These are phyloP conservation scores for Rhizophora apiculata DNA, from an alignment of 345 rosid genomes.

Conservation along the genomic window DNA sequence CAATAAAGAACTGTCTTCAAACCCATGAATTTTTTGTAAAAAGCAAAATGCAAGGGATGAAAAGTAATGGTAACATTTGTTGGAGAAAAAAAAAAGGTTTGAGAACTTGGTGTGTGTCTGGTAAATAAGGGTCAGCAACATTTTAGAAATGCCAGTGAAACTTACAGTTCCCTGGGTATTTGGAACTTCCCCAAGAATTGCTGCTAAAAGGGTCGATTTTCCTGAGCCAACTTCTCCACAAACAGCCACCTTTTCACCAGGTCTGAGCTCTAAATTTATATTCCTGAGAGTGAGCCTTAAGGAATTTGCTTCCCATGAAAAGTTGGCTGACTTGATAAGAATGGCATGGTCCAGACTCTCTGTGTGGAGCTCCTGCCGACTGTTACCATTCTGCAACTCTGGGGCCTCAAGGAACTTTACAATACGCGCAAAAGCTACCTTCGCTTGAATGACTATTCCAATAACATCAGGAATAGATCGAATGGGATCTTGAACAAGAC, in stretches of 20 bases:
- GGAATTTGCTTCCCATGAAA: slow-evolving; percentile 76
- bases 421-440: slow-evolving; percentile 77
- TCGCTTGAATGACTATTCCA: slow-evolving; percentile 83
- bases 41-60: neutral
- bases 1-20: neutral
- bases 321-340: slow-evolving; percentile 52
- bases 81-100: neutral
- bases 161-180: slow-evolving; percentile 64
- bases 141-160: neutral
- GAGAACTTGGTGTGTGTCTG: neutral
- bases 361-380: slow-evolving; percentile 31
- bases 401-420: slow-evolving; percentile 81
- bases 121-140: neutral
- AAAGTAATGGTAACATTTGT: neutral
- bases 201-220: slow-evolving; percentile 85
- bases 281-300: slow-evolving; percentile 56
- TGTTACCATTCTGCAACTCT: slow-evolving; percentile 60
- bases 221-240: slow-evolving; percentile 99
- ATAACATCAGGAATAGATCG: slow-evolving; percentile 80
- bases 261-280: slow-evolving; percentile 50
- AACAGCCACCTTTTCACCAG: slow-evolving; percentile 74
- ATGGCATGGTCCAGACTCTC: slow-evolving; percentile 34
- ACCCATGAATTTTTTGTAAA: neutral
- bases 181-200: slow-evolving; percentile 90
- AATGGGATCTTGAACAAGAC: slow-evolving; percentile 87